Base-by-base conservation (phyloP, 768 basidiomycete genomes). In the Tephrocybe sp. region DNA sequence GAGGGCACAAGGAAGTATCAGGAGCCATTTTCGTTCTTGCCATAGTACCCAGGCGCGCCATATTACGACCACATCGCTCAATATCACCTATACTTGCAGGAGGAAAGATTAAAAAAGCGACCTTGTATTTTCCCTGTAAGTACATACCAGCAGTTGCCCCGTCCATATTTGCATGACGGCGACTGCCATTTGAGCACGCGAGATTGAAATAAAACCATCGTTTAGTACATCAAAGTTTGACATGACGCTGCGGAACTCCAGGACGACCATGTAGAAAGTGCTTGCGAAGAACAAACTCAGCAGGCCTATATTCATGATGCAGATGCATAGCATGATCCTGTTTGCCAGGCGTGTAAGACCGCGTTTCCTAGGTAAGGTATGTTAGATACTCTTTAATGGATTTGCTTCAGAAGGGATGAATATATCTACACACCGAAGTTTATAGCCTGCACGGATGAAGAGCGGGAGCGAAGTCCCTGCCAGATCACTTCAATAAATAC, bases 11-110 rank as follows among this genome's bases (percentile, higher is more conserved):
- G 19, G 43, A 18, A 18, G 3, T 13, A 13, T 22, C 43, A 32
- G 32, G 15, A 34, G 9, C 43, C 30, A 34, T 44, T 9, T 44
- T 7, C 26, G 22, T 13, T 24, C 43, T 15, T 13, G 6, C 21
- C 35, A 47, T 5, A 47, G n/a, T 18, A 21, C 26, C 24, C 36
- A 47, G 4, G 36, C 45, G 11, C 45, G 35, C 44, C 44, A 46
- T 8, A 46, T 36, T 13, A 46, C 34, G 1, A 46, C 25, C 13
- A 13, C 19, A 13, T 47, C 45, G n/a, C 45, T 47, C 2, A 47
- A 9, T 19, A 47, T 18, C 9, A 38, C 15, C 42, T 43, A 18
- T 34, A 13, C 16, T 12, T 16, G 11, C 4, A 34, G 12, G 4
- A 34, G 13, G 12, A 13, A 34, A n/a, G n/a, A n/a, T n/a, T n/a